Evolutionary conservation across 2,329 filamentous ascomycete species (phyloP).

Genomic region (Apiospora rasikravindrae): DNA sequence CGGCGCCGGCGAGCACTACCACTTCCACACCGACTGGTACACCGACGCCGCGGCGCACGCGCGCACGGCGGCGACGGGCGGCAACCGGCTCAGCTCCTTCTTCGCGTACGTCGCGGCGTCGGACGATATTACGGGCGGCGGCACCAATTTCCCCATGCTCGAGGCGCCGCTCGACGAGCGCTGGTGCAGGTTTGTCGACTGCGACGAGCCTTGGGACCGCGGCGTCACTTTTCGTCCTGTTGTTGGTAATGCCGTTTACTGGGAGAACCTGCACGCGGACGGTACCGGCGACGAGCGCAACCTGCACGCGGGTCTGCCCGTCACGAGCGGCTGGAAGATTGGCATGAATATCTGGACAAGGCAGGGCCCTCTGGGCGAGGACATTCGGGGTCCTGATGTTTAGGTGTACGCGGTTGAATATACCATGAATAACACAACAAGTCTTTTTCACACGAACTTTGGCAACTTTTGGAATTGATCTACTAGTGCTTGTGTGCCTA

Average conservation of each 20-base stretch:
- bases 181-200: constrained; percentile 54
- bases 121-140: constrained; percentile 50
- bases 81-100: constrained; percentile 52
- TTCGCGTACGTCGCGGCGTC: constrained; percentile 52
- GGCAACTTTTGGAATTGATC: neutral
- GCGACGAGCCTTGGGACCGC: constrained; percentile 52
- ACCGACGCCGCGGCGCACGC: constrained; percentile 41
- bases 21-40: constrained; percentile 59
- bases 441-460: neutral
- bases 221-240: constrained; percentile 55
- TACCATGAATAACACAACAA: neutral
- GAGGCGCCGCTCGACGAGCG: constrained; percentile 41
- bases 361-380: constrained; percentile 44
- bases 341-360: constrained; percentile 60
- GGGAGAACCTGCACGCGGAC: constrained; percentile 50
- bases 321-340: constrained; percentile 52
- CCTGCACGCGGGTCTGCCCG: constrained; percentile 53
- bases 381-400: constrained; percentile 38
- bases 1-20: constrained; percentile 49
- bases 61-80: constrained; percentile 45
- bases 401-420: constrained; percentile 3
- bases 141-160: constrained; percentile 55
- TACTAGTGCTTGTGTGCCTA: neutral
- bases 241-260: constrained; percentile 54
- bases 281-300: constrained; percentile 49